Evolutionary conservation across 345 rosid species (phyloP).

Genomic region (Tarenaya hassleriana): DNA sequence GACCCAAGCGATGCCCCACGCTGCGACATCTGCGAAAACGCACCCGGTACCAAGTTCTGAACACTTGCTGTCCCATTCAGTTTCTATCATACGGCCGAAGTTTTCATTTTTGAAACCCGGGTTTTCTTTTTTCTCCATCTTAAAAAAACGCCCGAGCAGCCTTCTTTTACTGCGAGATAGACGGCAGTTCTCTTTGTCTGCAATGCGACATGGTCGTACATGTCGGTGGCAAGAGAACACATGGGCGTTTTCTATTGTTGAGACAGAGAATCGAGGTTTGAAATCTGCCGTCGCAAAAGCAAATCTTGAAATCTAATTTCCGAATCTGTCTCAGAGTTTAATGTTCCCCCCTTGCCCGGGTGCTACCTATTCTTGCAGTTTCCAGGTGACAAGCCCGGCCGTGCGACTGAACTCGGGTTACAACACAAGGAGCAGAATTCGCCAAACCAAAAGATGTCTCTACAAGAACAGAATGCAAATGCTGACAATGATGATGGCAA

Average conservation of each 20-base stretch:
- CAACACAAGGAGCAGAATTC: conserved; percentile 29
- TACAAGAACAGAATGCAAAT: conserved; percentile 29
- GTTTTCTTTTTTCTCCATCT: not conserved
- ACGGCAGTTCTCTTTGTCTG: conserved; percentile 78
- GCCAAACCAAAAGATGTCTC: conserved; percentile 30
- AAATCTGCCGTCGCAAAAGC: not conserved
- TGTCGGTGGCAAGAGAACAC: conserved; percentile 77
- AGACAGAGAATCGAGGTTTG: conserved; percentile 77
- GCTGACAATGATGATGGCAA: conserved; percentile 32
- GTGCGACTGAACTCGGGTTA: conserved; percentile 27
- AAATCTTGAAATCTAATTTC: conserved; percentile 10
- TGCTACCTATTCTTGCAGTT: conserved; percentile 41
- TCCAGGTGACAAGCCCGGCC: conserved; percentile 58
- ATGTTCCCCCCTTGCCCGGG: conserved; percentile 10
- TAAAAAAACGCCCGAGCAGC: too few species aligned
- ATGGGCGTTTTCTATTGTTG: conserved; percentile 53
- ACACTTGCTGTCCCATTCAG: conserved; percentile 6
- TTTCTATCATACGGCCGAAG: not conserved
- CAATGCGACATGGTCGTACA: conserved; percentile 83
- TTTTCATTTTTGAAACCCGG: not conserved
- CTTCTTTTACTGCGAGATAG: conserved; percentile 83
- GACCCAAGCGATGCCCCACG: conserved; percentile 58
- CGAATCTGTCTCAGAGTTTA: not conserved
- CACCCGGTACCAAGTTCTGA: conserved; percentile 49
- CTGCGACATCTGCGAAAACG: conserved; percentile 81